These are phyloP conservation scores for Amanita molliuscula DNA, from an alignment of 768 basidiomycete species.

Conservation along the genomic window DNA sequence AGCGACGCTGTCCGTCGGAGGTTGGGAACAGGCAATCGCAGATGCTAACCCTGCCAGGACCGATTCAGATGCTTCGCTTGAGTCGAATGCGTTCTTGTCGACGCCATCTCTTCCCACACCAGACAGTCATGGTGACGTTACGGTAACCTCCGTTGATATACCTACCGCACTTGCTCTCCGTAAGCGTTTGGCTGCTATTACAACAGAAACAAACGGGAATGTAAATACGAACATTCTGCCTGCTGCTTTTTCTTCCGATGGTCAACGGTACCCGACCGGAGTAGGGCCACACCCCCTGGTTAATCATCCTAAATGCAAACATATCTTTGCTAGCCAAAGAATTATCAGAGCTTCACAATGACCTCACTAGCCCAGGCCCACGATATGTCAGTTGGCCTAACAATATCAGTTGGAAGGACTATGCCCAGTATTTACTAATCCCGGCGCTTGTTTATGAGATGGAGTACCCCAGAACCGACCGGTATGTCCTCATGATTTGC, in stretches of 20 bases:
- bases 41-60: slow-evolving; percentile 37
- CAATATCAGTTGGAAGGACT: slow-evolving; percentile 76
- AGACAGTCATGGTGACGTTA: slow-evolving; percentile 29
- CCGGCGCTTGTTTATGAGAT: slow-evolving; percentile 95
- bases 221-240: slow-evolving; percentile 7
- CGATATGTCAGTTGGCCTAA: slow-evolving; percentile 67
- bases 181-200: slow-evolving; percentile 40
- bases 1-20: slow-evolving; percentile 43
- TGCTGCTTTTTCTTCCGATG: slow-evolving; percentile 3
- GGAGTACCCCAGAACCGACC: slow-evolving; percentile 87
- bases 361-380: slow-evolving; percentile 67
- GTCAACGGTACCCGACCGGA: slow-evolving; percentile 10
- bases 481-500: slow-evolving; percentile 30
- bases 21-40: slow-evolving; percentile 52
- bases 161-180: slow-evolving; percentile 43
- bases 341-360: slow-evolving; percentile 65
- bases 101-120: slow-evolving; percentile 32
- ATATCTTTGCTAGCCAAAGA: slow-evolving; percentile 67
- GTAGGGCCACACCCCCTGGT: slow-evolving; percentile 35
- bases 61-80: slow-evolving; percentile 23
- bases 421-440: slow-evolving; percentile 75
- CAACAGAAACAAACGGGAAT: slow-evolving; percentile 16
- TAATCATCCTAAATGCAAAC: slow-evolving; percentile 53
- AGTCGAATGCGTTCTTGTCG: slow-evolving; percentile 9
- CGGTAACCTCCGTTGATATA: slow-evolving; percentile 44